Conservation (phyloP, 768 basidiomycete species). For the Sutorius australiensis region DNA sequence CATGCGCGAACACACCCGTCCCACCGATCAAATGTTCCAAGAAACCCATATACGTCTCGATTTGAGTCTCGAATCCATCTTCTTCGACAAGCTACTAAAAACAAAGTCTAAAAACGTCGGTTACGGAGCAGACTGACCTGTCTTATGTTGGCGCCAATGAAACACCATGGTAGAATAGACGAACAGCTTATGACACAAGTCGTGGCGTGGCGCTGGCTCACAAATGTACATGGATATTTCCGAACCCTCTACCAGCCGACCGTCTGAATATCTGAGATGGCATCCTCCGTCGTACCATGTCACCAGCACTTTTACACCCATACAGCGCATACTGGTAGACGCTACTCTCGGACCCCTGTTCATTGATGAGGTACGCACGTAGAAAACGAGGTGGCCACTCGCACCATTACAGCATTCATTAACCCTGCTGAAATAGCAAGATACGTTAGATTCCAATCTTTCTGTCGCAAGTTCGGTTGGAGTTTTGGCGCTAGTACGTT, state of each 20-base stretch:
- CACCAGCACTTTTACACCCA: slow-evolving; percentile 4
- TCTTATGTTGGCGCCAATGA: no score
- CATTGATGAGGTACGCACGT: neutral
- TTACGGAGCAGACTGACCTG: no score
- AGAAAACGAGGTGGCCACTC: neutral
- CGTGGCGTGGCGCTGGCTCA: no score
- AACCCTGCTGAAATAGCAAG: slow-evolving; percentile 1
- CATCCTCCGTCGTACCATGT: slow-evolving; percentile 31
- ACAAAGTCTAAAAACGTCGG: no score
- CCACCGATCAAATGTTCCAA: no score
- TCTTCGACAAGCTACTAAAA: no score
- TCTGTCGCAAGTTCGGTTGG: neutral
- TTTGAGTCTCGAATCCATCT: no score
- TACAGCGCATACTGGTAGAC: slow-evolving; percentile 4
- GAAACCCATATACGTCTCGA: no score
- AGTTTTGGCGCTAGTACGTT: neutral
- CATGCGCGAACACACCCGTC: no score
- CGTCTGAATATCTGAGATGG: slow-evolving; percentile 22
- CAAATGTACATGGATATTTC: neutral
- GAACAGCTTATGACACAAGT: no score
- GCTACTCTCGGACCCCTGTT: neutral
- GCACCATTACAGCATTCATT: neutral
- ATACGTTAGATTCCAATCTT: slow-evolving; percentile 1
- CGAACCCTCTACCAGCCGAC: neutral
- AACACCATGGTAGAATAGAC: no score